Conservation (phyloP, 108 stramenopile genomes). For the Nitzschia sp. region DNA sequence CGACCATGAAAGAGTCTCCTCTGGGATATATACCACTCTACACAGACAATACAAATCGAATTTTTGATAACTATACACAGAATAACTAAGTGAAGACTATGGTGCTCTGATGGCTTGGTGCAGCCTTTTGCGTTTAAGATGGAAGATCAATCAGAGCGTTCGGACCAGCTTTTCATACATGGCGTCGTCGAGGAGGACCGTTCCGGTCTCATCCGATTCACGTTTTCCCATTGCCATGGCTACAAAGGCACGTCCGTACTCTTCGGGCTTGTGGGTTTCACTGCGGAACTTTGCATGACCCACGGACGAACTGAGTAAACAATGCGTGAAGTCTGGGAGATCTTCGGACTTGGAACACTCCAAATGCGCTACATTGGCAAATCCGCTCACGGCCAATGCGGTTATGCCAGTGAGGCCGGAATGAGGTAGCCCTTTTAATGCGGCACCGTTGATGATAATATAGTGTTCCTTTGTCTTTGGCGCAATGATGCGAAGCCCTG, state of each 20-base stretch:
- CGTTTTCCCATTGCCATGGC: slow-evolving; percentile 22
- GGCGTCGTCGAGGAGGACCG: no score
- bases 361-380: neutral
- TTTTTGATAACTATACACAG: neutral
- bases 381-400: slow-evolving; percentile 5
- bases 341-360: neutral
- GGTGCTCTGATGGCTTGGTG: no score
- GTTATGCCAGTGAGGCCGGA: slow-evolving; percentile 17
- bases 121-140: no score
- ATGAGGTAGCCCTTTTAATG: neutral
- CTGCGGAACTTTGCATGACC: slow-evolving; percentile 10
- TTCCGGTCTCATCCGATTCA: neutral
- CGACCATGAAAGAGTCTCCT: slow-evolving; percentile 11
- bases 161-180: no score
- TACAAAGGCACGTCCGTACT: slow-evolving; percentile 15
- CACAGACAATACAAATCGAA: neutral
- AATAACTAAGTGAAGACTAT: no score
- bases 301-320: slow-evolving; percentile 1
- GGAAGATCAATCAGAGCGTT: no score
- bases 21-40: slow-evolving; percentile 11
- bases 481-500: slow-evolving; percentile 9
- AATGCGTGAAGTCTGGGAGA: slow-evolving; percentile 15
- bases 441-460: slow-evolving; percentile 18
- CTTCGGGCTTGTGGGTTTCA: slow-evolving; percentile 11
- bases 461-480: neutral